Evolutionary conservation across 1,284 basidiomycete genomes (phyloP), one percentile per base, ranked within the genome.

Genomic region (Pascua sp.): DNA sequence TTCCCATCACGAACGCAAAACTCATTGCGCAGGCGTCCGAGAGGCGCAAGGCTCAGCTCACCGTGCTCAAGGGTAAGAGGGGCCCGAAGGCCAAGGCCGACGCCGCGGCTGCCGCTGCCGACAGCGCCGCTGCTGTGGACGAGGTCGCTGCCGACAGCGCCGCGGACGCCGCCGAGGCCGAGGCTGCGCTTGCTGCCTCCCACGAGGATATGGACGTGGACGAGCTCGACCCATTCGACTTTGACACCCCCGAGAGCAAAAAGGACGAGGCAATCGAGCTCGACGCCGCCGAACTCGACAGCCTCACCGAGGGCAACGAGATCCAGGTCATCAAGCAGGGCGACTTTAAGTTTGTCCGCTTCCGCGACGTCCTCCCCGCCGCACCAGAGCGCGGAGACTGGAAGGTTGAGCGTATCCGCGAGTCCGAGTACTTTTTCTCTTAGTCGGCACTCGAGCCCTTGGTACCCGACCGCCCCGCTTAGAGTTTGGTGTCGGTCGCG

Each of bases 321-420:
- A 45, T 63, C 24, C 18, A 51, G 18, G 47, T 51, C 4, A 24
- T 66, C 42, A 67, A 59, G 42, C 61, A 68, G 54, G 64, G 67
- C 42, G 67, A 65, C 24, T 66, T 71, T 51, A 71, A 73, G 56
- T 95, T 92, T 72, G 83, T 95, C 59, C 81, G 86, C 61, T 78
- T 98, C 42, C 78, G 81, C 37, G 88, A 90, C 65, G 68, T 95
- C 62, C 75, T 98, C 13, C 94, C 94, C 0, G 85, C 87, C 0
- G 78, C 94, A 18, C 95, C 95, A 0, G 76, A 85, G 71, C 91
- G 91, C 79, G 96, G 95, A 58, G 80, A 82, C 56, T 98, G 98
- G 74, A 85, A 93, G 67, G 91, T 99, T 60, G 81, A 85, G 69
- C 83, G 82, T 62, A 94, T 98, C 78, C 86, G 87, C 71, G 77